phyloP scores from a whole-genome alignment of 306 rosid species.

The Dicorynia guianensis region DNA sequence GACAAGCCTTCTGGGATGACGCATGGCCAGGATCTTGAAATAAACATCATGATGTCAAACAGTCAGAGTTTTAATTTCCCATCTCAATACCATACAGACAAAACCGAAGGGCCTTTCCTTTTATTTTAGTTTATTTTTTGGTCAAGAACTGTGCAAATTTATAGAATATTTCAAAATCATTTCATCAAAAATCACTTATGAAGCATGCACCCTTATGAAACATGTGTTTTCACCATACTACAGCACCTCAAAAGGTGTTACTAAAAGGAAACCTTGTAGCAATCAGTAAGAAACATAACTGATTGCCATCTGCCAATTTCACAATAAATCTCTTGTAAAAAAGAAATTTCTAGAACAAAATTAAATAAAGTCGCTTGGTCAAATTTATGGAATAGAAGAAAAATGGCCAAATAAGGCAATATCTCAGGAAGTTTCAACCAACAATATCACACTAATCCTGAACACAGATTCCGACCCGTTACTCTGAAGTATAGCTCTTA shows the following conservation, averaged over 20 bases:
- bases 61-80: not conserved
- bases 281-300: not conserved
- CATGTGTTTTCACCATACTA: not conserved
- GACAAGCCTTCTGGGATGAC: conserved; percentile 76
- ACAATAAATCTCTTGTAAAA: too few species aligned
- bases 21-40: conserved; percentile 76
- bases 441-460: not conserved
- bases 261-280: not conserved
- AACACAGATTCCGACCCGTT: not conserved
- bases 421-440: not conserved
- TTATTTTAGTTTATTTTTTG: too few species aligned
- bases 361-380: too few species aligned
- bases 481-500: not conserved
- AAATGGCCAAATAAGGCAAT: not conserved
- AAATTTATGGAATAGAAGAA: not conserved
- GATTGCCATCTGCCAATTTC: too few species aligned
- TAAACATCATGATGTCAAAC: conserved; percentile 27
- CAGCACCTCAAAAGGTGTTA: not conserved
- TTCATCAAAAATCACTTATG: not conserved
- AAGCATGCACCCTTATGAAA: not conserved
- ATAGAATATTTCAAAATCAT: not conserved
- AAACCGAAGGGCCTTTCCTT: not conserved
- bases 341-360: too few species aligned
- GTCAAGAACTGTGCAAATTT: not conserved
- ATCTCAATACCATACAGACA: not conserved